Percentiles rank a stretch among this genome's conserved stretches.
Evolutionary conservation across 306 rosid species (phyloP).

Genomic region (Cicer pinnatifidum): DNA sequence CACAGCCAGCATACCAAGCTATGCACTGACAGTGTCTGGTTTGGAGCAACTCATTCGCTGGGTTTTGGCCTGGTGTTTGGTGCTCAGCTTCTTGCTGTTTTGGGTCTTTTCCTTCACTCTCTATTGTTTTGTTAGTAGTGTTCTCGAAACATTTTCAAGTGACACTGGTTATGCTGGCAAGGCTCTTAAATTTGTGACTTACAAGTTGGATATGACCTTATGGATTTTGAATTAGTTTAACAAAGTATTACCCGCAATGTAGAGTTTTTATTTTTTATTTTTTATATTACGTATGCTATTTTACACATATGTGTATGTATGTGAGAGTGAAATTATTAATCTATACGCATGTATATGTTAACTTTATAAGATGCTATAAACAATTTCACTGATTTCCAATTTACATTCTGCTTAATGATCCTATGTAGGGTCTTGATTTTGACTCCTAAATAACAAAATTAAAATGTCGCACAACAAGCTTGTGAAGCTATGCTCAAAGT

Average conservation of each 20-base stretch:
- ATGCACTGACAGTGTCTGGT: slow-evolving; percentile 8
- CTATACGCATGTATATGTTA: not conserved
- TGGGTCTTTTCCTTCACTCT: not conserved
- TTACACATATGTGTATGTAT: not conserved
- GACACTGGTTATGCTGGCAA: not conserved
- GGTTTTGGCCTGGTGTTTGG: not conserved
- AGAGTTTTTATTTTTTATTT: not conserved
- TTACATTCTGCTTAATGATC: not conserved
- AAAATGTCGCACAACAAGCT: slow-evolving; percentile 8
- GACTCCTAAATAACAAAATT: not conserved
- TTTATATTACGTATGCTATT: not conserved
- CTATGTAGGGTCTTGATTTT: not conserved
- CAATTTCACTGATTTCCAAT: not conserved
- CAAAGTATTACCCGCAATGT: not conserved
- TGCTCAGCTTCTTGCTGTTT: not conserved
- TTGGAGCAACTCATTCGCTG: not conserved
- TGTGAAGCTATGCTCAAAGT: slow-evolving; percentile 5
- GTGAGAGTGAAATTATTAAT: not conserved
- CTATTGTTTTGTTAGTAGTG: not conserved
- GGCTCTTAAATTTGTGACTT: not conserved
- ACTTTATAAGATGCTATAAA: not conserved
- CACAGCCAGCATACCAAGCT: slow-evolving; percentile 2
- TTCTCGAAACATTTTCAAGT: not conserved
- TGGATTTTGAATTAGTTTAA: not conserved
- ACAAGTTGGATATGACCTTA: not conserved